A percentile compares a stretch with the other conserved stretches of the same genome.
phyloP scores from a whole-genome alignment of 495 filamentous ascomycete genomes.

The Aspergillus olivimuriae region DNA sequence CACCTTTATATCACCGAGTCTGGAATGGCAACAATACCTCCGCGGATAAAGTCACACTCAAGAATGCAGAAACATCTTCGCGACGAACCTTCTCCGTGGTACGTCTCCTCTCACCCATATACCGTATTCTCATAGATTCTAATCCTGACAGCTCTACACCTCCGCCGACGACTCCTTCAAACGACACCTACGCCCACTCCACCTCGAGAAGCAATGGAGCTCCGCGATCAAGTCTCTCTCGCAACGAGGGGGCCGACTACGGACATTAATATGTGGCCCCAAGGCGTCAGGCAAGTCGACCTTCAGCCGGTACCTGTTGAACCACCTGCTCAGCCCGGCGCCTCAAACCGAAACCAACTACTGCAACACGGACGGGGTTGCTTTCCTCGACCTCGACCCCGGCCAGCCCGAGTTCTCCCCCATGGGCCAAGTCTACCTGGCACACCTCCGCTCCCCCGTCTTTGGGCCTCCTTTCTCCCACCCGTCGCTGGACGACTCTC shows the following conservation, averaged over 20 bases:
- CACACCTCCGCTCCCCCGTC: slow-evolving; percentile 54
- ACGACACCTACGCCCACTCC: slow-evolving; percentile 51
- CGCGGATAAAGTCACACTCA: slow-evolving; percentile 34
- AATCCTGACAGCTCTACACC: slow-evolving; percentile 32
- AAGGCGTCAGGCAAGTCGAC: slow-evolving; percentile 86
- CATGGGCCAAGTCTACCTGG: slow-evolving; percentile 70
- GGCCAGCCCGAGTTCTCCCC: slow-evolving; percentile 78
- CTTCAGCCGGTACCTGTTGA: slow-evolving; percentile 68
- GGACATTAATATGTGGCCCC: slow-evolving; percentile 64
- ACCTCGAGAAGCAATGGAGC: slow-evolving; percentile 60
- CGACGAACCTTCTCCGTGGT: slow-evolving; percentile 41
- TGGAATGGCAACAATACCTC: slow-evolving; percentile 54
- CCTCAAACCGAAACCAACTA: slow-evolving; percentile 29
- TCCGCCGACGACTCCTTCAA: slow-evolving; percentile 44
- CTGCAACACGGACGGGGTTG: slow-evolving; percentile 40
- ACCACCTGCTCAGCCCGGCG: slow-evolving; percentile 58
- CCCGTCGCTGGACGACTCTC: slow-evolving; percentile 36
- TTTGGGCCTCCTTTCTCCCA: slow-evolving; percentile 74
- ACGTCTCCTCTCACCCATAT: slow-evolving; percentile 10
- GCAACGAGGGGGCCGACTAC: slow-evolving; percentile 30
- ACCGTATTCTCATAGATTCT: neutral
- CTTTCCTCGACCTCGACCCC: slow-evolving; percentile 75
- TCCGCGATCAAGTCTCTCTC: slow-evolving; percentile 34
- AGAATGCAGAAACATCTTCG: slow-evolving; percentile 14
- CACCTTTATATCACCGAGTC: slow-evolving; percentile 64